These are phyloP conservation scores for Sarocladium kiliense DNA, from an alignment of 2,329 filamentous ascomycete genomes.

Conservation along the genomic window DNA sequence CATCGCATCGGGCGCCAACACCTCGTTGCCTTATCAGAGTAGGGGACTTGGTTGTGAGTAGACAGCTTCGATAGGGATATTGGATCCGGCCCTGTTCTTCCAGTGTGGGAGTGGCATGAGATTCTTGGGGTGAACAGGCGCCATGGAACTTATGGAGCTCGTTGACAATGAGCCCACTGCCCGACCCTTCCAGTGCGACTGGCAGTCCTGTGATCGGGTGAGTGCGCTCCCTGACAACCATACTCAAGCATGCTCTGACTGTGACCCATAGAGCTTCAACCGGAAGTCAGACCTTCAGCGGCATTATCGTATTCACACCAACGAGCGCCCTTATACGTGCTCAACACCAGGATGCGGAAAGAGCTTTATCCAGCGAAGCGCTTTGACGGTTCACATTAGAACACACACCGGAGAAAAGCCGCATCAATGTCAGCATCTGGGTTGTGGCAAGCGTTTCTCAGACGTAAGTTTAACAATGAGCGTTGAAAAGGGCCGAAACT, in stretches of 20 bases:
- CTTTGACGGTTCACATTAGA: slow-evolving; percentile 64
- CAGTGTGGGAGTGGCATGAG: not conserved
- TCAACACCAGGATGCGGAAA: slow-evolving; percentile 57
- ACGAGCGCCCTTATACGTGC: slow-evolving; percentile 63
- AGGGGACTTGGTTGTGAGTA: too few relatives aligned
- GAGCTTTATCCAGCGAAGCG: slow-evolving; percentile 67
- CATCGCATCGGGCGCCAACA: too few relatives aligned
- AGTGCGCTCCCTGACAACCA: slow-evolving; percentile 17
- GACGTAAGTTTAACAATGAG: slow-evolving; percentile 45
- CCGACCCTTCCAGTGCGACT: slow-evolving; percentile 60
- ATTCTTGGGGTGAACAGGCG: not conserved
- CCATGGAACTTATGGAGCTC: slow-evolving; percentile 60
- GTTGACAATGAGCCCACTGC: slow-evolving; percentile 59
- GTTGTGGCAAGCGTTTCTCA: slow-evolving; percentile 65
- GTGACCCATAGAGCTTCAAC: slow-evolving; percentile 57
- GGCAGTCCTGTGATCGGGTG: slow-evolving; percentile 59
- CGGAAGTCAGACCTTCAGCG: slow-evolving; percentile 66
- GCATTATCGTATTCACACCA: slow-evolving; percentile 68
- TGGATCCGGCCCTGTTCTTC: not conserved
- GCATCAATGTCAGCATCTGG: slow-evolving; percentile 60
- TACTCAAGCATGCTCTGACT: slow-evolving; percentile 11
- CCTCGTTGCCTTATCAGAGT: too few relatives aligned
- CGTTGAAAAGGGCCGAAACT: not conserved
- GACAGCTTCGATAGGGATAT: not conserved
- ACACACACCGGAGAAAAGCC: slow-evolving; percentile 70